Conservation (phyloP, 805 yeast species). For the Starmerella geochares region DNA sequence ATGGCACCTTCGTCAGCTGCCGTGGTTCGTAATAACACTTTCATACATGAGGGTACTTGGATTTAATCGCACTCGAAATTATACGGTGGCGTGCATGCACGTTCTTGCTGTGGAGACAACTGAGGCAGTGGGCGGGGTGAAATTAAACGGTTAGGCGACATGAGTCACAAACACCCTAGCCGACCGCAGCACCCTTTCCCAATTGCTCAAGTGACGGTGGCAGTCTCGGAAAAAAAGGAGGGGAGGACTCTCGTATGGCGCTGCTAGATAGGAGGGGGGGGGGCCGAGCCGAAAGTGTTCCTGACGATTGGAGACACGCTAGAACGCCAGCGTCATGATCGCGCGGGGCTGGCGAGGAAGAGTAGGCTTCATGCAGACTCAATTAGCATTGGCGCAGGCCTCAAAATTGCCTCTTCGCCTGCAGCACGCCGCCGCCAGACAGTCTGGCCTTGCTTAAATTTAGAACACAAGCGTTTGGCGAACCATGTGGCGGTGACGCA, state of each 20-base stretch:
- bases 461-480: background rate
- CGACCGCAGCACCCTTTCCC: constrained; percentile 5
- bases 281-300: background rate
- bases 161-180: background rate
- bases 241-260: background rate
- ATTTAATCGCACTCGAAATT: too few species aligned
- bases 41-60: too few species aligned
- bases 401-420: background rate
- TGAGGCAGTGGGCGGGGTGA: background rate
- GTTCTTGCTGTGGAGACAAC: background rate
- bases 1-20: too few species aligned
- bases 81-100: too few species aligned
- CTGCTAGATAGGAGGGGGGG: background rate
- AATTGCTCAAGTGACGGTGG: background rate
- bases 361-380: too few species aligned
- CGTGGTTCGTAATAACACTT: too few species aligned
- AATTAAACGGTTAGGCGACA: background rate
- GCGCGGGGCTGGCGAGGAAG: too few species aligned
- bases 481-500: constrained; percentile 1
- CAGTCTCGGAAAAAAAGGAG: background rate
- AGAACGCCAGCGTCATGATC: too few species aligned
- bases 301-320: too few species aligned
- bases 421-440: background rate
- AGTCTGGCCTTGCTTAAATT: background rate
- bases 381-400: too few species aligned